Percentiles rank a stretch among this genome's conserved stretches.
phyloP scores from a whole-genome alignment of 257 asterid genomes.

The Nicotiana noctiflora region DNA sequence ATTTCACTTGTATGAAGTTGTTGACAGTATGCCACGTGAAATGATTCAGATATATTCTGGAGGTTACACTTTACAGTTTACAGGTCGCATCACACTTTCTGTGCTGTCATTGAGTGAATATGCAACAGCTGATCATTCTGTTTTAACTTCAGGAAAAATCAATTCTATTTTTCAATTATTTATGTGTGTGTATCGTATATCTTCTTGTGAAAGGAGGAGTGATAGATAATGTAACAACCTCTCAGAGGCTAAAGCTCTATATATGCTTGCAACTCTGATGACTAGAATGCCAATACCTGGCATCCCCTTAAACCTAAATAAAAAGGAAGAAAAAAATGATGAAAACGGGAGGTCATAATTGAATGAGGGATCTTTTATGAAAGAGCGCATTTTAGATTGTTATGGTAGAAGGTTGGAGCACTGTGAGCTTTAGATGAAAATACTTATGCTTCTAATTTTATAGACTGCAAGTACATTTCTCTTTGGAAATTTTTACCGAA shows the following conservation, averaged over 20 bases:
- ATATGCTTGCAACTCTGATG: background rate
- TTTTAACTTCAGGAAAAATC: background rate
- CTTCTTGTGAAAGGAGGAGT: background rate
- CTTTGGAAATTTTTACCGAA: background rate
- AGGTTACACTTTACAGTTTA: background rate
- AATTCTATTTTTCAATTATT: background rate
- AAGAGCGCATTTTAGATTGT: background rate
- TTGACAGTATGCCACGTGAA: background rate
- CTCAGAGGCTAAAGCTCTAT: background rate
- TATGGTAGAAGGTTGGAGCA: background rate
- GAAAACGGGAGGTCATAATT: background rate
- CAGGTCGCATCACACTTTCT: background rate
- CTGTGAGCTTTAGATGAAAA: background rate
- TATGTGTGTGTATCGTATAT: background rate
- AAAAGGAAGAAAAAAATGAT: background rate
- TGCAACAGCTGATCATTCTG: background rate
- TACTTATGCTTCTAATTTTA: background rate
- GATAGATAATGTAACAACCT: background rate
- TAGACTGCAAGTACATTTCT: background rate
- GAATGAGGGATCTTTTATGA: background rate
- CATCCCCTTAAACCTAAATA: background rate
- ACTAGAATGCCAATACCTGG: background rate
- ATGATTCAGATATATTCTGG: background rate
- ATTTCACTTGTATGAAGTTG: conserved; percentile 4
- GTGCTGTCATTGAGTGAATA: background rate